A percentile compares a stretch with the other conserved stretches of the same genome.
phyloP scores from a whole-genome alignment of 1,284 basidiomycete species.

The Heterobasidion irregulare region DNA sequence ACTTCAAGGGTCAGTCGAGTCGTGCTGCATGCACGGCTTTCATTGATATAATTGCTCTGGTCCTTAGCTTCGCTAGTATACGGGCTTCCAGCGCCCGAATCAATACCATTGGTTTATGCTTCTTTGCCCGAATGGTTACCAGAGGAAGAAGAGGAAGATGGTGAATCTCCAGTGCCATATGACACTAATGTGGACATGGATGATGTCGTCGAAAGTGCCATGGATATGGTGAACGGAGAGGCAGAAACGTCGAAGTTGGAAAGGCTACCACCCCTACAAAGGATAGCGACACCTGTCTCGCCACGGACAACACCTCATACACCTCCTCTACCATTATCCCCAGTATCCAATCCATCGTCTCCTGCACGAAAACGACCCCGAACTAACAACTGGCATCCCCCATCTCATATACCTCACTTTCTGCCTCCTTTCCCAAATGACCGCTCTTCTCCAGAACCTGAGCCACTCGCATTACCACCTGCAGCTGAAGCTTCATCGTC shows the following conservation, averaged over 20 bases:
- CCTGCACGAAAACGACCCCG: conserved; percentile 46
- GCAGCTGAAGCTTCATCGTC: conserved; percentile 23
- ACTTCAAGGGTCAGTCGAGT: conserved; percentile 54
- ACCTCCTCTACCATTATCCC: conserved; percentile 42
- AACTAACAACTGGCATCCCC: conserved; percentile 47
- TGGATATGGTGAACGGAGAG: neutral
- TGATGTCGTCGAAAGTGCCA: conserved; percentile 2
- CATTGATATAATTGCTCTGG: conserved; percentile 15
- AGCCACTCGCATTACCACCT: conserved; percentile 21
- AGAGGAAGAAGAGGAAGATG: conserved; percentile 20
- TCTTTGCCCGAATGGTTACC: conserved; percentile 24
- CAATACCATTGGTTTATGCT: conserved; percentile 46
- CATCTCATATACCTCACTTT: conserved; percentile 54
- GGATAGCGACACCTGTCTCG: conserved; percentile 14
- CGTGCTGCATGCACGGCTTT: conserved; percentile 8
- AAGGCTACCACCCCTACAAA: conserved; percentile 1
- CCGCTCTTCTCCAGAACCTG: conserved; percentile 19
- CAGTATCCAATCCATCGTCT: conserved; percentile 49
- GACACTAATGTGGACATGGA: conserved; percentile 13
- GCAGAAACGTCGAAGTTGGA: neutral
- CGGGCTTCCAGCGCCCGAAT: conserved; percentile 46
- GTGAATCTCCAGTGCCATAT: conserved; percentile 20
- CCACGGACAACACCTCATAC: conserved; percentile 28
- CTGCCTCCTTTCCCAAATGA: conserved; percentile 57
- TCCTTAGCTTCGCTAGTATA: conserved; percentile 48